A percentile compares a stretch with the other conserved stretches of the same genome.
phyloP scores from a whole-genome alignment of 129 eudicot species.

The Tanacetum coccineum region DNA sequence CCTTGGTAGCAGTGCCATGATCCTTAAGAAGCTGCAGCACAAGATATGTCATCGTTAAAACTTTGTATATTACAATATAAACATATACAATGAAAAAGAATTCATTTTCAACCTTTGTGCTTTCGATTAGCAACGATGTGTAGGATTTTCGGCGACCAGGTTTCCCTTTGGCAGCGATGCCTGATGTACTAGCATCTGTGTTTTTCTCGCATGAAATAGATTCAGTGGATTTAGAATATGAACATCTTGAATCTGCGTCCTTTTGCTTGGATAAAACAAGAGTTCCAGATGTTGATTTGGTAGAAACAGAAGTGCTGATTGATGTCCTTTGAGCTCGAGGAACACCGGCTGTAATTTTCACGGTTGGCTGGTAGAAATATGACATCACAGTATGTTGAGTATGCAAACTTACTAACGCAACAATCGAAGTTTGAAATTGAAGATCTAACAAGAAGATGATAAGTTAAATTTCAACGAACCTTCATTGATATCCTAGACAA shows the following conservation, averaged over 20 bases:
- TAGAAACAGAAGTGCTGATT: constrained; percentile 28
- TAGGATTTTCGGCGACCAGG: constrained; percentile 74
- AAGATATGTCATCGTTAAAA: constrained; percentile 4
- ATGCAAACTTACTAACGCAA: background rate
- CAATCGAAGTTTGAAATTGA: background rate
- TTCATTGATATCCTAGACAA: constrained; percentile 48
- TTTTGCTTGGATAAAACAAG: constrained; percentile 38
- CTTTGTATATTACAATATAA: constrained; percentile 1
- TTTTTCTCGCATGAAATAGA: constrained; percentile 38
- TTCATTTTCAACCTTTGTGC: constrained; percentile 57
- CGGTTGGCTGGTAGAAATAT: constrained; percentile 44
- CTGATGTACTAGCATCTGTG: constrained; percentile 30
- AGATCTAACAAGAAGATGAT: background rate
- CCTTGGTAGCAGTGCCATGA: constrained; percentile 27
- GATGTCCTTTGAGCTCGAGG: constrained; percentile 36
- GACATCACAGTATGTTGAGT: background rate
- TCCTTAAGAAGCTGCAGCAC: constrained; percentile 51
- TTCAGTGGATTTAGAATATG: constrained; percentile 23
- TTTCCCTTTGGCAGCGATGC: constrained; percentile 40
- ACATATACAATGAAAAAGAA: background rate
- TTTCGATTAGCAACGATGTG: constrained; percentile 61
- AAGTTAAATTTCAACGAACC: constrained; percentile 29
- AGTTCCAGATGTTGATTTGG: constrained; percentile 30
- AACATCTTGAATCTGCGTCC: constrained; percentile 26
- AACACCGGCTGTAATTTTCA: constrained; percentile 26